phyloP scores from a whole-genome alignment of 305 asterid genomes.

The Rubia balearica region DNA sequence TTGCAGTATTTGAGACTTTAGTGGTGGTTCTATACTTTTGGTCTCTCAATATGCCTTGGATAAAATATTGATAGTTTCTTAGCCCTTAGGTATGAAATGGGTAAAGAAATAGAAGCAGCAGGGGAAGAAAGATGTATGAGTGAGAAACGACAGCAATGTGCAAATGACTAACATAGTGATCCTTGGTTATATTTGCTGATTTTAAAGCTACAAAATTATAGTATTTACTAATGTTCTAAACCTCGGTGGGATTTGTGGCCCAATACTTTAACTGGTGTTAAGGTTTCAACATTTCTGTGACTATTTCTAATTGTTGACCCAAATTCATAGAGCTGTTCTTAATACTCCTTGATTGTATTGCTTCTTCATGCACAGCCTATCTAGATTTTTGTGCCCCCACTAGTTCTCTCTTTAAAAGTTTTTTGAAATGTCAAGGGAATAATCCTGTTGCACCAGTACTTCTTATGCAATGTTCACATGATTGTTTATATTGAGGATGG shows the following conservation, averaged over 20 bases:
- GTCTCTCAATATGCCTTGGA: neutral
- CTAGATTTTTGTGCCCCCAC: neutral
- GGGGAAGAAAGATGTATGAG: neutral
- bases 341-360: neutral
- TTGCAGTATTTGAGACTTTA: too few relatives aligned
- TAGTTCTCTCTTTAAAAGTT: neutral
- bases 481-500: neutral
- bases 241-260: neutral
- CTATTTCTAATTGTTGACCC: neutral
- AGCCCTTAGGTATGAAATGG: neutral
- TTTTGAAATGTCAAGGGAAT: neutral
- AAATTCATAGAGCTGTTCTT: conserved; percentile 3
- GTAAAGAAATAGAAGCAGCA: neutral
- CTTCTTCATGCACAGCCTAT: neutral
- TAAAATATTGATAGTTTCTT: neutral
- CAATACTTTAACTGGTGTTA: too few relatives aligned
- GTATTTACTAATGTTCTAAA: too few relatives aligned
- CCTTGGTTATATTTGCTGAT: too few relatives aligned
- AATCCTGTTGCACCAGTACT: neutral
- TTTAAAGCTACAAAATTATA: too few relatives aligned
- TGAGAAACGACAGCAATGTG: too few relatives aligned
- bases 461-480: neutral
- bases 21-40: neutral
- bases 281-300: neutral
- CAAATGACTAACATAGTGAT: too few relatives aligned